phyloP scores from a whole-genome alignment of 2,329 filamentous ascomycete genomes.

The Claviceps cyperi region DNA sequence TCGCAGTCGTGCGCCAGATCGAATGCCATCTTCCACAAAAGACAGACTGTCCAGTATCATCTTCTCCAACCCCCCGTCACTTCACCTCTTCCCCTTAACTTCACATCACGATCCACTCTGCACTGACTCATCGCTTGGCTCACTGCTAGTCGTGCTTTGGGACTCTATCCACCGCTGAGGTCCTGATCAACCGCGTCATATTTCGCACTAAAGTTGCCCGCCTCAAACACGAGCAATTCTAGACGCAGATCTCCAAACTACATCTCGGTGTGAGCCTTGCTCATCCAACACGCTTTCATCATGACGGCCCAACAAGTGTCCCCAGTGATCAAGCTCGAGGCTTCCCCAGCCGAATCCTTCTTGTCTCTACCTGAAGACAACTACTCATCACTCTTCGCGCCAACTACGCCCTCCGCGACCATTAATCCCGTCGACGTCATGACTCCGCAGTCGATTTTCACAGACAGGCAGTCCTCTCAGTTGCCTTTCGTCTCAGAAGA shows the following conservation, averaged over 20 bases:
- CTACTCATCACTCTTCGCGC: constrained; percentile 33
- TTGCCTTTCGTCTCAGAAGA: constrained; percentile 13
- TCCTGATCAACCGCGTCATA: constrained; percentile 5
- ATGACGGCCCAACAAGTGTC: constrained; percentile 28
- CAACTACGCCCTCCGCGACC: constrained; percentile 19
- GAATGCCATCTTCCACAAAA: neutral
- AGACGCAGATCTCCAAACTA: neutral
- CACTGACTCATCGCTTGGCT: constrained; percentile 11
- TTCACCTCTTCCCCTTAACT: constrained; percentile 6
- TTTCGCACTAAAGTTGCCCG: neutral
- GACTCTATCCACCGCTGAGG: constrained; percentile 8
- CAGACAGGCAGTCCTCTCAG: constrained; percentile 15
- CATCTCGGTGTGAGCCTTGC: neutral
- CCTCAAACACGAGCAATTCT: neutral
- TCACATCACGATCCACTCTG: constrained; percentile 10
- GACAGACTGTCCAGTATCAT: constrained; percentile 7
- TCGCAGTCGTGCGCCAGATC: neutral
- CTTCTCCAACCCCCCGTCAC: neutral
- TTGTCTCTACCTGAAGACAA: constrained; percentile 35
- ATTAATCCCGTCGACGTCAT: constrained; percentile 35
- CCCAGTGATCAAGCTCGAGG: constrained; percentile 36
- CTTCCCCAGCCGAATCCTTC: constrained; percentile 39
- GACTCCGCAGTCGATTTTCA: constrained; percentile 29
- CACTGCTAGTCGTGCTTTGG: constrained; percentile 12
- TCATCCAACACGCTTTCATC: constrained; percentile 2